These are phyloP conservation scores for Eutypella sp. DNA, from an alignment of 2,329 filamentous ascomycete species.

Conservation along the genomic window DNA sequence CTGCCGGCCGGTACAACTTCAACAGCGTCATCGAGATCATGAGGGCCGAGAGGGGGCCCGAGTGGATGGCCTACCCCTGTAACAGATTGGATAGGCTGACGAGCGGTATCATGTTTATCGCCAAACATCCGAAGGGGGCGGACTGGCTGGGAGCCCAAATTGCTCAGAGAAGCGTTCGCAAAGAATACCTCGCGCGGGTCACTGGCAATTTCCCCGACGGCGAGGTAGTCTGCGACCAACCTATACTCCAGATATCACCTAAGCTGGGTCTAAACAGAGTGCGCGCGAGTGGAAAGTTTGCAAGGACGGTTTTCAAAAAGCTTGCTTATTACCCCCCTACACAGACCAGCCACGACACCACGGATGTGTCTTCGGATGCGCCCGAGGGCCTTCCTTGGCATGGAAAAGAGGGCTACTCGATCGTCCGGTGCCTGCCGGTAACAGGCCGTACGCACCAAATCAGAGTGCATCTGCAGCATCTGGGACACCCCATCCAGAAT, in stretches of 20 bases:
- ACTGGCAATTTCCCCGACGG: conserved; percentile 88
- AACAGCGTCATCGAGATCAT: conserved; percentile 95
- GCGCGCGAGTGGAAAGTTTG: conserved; percentile 86
- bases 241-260: conserved; percentile 88
- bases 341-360: conserved; percentile 7
- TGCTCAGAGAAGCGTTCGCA: conserved; percentile 74
- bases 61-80: conserved; percentile 63
- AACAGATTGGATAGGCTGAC: conserved; percentile 93
- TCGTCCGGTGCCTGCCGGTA: conserved; percentile 88
- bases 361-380: conserved; percentile 8
- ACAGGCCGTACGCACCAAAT: conserved; percentile 95
- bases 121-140: conserved; percentile 76
- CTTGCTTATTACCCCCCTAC: conserved; percentile 78
- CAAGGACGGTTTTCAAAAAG: conserved; percentile 85
- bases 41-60: conserved; percentile 62
- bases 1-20: conserved; percentile 90
- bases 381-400: conserved; percentile 32
- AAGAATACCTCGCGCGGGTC: conserved; percentile 92
- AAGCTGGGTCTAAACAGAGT: conserved; percentile 93
- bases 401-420: conserved; percentile 76
- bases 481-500: conserved; percentile 93
- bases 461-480: conserved; percentile 87
- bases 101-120: conserved; percentile 97
- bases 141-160: conserved; percentile 74
- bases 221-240: conserved; percentile 87